These are phyloP conservation scores for Debaryomyces tyrocola DNA, from an alignment of 805 yeast species.

Conservation along the genomic window DNA sequence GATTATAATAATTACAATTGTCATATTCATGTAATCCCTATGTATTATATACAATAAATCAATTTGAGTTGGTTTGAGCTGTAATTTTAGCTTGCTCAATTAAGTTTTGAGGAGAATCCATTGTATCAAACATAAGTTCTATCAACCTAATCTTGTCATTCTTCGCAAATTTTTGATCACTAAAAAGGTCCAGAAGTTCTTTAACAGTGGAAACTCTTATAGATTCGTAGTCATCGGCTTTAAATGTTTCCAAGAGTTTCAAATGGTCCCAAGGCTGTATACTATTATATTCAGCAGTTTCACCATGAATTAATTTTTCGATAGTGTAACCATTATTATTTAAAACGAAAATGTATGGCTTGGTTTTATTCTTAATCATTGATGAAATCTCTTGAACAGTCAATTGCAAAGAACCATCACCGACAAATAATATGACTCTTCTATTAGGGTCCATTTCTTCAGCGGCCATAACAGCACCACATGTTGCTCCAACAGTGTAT, in stretches of 20 bases:
- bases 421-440: conserved; percentile 41
- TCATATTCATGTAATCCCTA: neutral
- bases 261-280: conserved; percentile 41
- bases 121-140: conserved; percentile 34
- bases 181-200: conserved; percentile 26
- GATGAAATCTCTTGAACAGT: conserved; percentile 42
- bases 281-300: conserved; percentile 34
- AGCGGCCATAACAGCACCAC: conserved; percentile 36
- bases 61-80: conserved; percentile 19
- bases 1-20: neutral
- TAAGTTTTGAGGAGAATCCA: conserved; percentile 40
- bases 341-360: conserved; percentile 38
- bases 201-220: conserved; percentile 23
- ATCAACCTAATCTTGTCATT: conserved; percentile 34
- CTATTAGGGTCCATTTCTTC: conserved; percentile 29
- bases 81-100: conserved; percentile 35
- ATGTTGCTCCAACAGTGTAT: conserved; percentile 33
- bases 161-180: conserved; percentile 25
- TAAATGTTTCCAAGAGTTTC: conserved; percentile 31
- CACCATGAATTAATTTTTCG: conserved; percentile 41
- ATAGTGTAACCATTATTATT: conserved; percentile 43
- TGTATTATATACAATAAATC: neutral
- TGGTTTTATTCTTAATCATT: conserved; percentile 34
- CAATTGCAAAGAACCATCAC: conserved; percentile 43
- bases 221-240: conserved; percentile 29